phyloP scores from a whole-genome alignment of 1,284 basidiomycete genomes.

The Moniliophthora roreri region DNA sequence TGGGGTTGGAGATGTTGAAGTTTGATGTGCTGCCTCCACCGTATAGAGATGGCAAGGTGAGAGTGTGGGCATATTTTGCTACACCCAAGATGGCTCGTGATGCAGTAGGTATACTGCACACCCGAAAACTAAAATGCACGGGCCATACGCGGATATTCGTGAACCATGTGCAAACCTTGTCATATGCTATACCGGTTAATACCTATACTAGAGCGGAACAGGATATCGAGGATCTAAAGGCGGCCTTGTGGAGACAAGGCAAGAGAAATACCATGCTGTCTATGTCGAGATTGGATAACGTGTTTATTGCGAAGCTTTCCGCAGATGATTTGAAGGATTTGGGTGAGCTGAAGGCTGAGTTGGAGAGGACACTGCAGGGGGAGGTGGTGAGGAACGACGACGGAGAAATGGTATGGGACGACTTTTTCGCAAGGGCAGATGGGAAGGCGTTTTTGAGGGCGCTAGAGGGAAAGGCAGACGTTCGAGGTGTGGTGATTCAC shows the following conservation, averaged over 20 bases:
- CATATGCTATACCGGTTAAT: constrained; percentile 36
- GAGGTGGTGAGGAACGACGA: constrained; percentile 51
- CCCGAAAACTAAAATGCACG: constrained; percentile 39
- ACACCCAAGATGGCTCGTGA: constrained; percentile 46
- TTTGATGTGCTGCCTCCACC: constrained; percentile 52
- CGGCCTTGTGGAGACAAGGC: constrained; percentile 24
- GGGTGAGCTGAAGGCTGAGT: constrained; percentile 51
- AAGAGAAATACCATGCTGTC: constrained; percentile 21
- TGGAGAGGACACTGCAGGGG: constrained; percentile 60
- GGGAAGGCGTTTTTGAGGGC: constrained; percentile 46
- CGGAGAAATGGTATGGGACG: constrained; percentile 59
- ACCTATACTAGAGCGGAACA: constrained; percentile 35
- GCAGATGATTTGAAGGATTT: constrained; percentile 47
- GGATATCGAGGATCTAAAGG: constrained; percentile 37
- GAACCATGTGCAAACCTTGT: constrained; percentile 47
- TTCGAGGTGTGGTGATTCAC: constrained; percentile 42
- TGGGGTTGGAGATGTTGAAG: constrained; percentile 35
- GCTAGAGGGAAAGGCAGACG: constrained; percentile 35
- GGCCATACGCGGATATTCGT: constrained; percentile 46
- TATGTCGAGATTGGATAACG: constrained; percentile 25
- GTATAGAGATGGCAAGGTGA: constrained; percentile 45
- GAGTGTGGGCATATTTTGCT: constrained; percentile 53
- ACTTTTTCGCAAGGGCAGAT: constrained; percentile 44
- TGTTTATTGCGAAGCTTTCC: constrained; percentile 41
- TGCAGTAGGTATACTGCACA: constrained; percentile 46